These are phyloP conservation scores for Rhynchosporium graminicola DNA, from an alignment of 2,329 filamentous ascomycete genomes.

Conservation along the genomic window DNA sequence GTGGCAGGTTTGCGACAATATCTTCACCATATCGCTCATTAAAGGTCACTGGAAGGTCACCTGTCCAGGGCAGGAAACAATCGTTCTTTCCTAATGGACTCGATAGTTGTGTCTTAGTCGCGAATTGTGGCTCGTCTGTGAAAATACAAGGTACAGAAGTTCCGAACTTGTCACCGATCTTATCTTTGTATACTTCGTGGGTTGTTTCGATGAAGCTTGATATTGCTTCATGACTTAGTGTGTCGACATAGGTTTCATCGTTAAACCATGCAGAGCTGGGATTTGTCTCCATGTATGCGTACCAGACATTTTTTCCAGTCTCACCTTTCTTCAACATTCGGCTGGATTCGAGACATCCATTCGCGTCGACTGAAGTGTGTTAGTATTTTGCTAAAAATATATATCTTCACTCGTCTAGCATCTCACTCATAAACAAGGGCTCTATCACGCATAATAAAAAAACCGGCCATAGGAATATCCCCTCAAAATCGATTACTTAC, in stretches of 20 bases:
- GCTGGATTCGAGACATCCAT: conserved; percentile 34
- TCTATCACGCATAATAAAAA: background rate
- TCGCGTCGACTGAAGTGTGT: conserved; percentile 27
- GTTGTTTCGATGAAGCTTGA: conserved; percentile 38
- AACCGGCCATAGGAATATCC: background rate
- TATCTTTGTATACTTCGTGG: conserved; percentile 39
- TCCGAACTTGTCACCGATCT: conserved; percentile 39
- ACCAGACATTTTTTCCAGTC: conserved; percentile 37
- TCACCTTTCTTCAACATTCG: conserved; percentile 30
- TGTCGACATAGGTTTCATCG: conserved; percentile 40
- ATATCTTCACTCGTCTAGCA: too few species aligned
- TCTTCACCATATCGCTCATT: conserved; percentile 31
- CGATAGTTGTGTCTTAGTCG: conserved; percentile 38
- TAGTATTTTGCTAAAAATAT: background rate
- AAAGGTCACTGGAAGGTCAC: conserved; percentile 37
- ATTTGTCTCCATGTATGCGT: conserved; percentile 41
- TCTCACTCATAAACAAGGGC: background rate
- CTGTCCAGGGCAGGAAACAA: conserved; percentile 40
- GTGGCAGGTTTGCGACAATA: conserved; percentile 35
- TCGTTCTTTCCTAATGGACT: conserved; percentile 34
- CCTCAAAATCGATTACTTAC: background rate
- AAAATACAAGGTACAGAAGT: conserved; percentile 40
- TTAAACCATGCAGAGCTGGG: conserved; percentile 40
- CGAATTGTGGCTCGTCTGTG: conserved; percentile 41
- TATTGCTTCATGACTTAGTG: conserved; percentile 37